These are phyloP conservation scores for Pyrrhoderma lamaoense DNA, from an alignment of 1,284 basidiomycete genomes.

Conservation along the genomic window DNA sequence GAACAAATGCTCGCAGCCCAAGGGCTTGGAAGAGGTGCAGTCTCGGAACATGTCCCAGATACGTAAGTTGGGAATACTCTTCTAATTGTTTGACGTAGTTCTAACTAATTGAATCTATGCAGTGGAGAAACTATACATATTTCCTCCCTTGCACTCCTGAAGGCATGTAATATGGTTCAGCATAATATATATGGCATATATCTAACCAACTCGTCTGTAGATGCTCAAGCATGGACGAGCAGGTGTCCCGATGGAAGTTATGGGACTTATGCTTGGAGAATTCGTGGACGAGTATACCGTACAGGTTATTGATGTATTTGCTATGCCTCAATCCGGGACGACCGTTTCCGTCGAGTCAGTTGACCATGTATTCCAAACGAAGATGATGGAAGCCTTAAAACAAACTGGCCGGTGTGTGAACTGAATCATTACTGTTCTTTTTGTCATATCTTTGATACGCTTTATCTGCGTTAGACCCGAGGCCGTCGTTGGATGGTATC, in stretches of 20 bases:
- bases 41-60: constrained; percentile 19
- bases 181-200: neutral
- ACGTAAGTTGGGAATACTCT: constrained; percentile 14
- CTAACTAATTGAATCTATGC: neutral
- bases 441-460: neutral
- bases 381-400: constrained; percentile 99
- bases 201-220: constrained; percentile 35
- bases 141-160: constrained; percentile 86
- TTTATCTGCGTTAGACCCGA: constrained; percentile 61
- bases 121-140: constrained; percentile 97
- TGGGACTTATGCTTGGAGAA: constrained; percentile 98
- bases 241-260: constrained; percentile 99
- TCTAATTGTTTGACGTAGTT: constrained; percentile 1
- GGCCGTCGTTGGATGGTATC: constrained; percentile 99
- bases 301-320: constrained; percentile 97
- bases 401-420: constrained; percentile 86
- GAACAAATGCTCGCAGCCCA: constrained; percentile 48
- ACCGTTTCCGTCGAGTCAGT: constrained; percentile 99
- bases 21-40: constrained; percentile 15
- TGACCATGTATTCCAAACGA: constrained; percentile 98
- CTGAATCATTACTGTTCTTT: constrained; percentile 6
- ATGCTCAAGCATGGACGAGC: constrained; percentile 99
- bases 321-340: constrained; percentile 99
- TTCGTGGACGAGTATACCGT: constrained; percentile 99
- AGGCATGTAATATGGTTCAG: constrained; percentile 45